A percentile compares a stretch with the other conserved stretches of the same genome.
phyloP scores from a whole-genome alignment of 345 rosid genomes.

The Geranium brycei region DNA sequence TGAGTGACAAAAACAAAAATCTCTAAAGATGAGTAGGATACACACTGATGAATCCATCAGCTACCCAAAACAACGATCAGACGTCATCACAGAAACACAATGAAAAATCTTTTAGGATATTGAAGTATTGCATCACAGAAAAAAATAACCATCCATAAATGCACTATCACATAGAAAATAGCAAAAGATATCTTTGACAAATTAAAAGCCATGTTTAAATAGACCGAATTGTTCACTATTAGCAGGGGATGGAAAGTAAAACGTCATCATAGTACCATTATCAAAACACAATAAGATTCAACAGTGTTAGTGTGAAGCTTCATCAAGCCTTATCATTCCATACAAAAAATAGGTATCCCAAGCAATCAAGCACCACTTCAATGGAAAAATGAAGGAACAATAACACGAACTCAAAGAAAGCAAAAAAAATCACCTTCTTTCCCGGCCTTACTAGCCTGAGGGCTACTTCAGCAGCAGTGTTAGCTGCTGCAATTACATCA shows the following conservation, averaged over 20 bases:
- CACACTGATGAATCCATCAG: background rate
- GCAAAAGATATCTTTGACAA: background rate
- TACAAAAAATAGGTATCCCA: background rate
- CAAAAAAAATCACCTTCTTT: conserved; percentile 46
- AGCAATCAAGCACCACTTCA: background rate
- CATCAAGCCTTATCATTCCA: too few species aligned
- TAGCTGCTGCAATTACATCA: conserved; percentile 87
- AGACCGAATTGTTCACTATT: background rate
- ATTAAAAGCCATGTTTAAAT: background rate
- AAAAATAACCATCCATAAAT: too few species aligned
- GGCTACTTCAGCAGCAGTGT: conserved; percentile 97
- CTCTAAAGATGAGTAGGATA: background rate
- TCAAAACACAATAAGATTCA: too few species aligned
- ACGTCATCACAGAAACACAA: background rate
- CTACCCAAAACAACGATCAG: background rate
- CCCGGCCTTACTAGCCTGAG: conserved; percentile 96
- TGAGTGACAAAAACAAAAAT: background rate
- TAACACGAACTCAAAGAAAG: background rate
- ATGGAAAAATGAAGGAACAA: background rate
- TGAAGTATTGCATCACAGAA: background rate
- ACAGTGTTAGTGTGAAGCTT: too few species aligned
- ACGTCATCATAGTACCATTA: too few species aligned
- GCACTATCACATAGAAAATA: too few species aligned
- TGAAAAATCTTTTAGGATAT: background rate
- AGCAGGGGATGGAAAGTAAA: too few species aligned